Evolutionary conservation across 768 basidiomycete genomes (phyloP).

Genomic region (Lactarius hengduanensis): DNA sequence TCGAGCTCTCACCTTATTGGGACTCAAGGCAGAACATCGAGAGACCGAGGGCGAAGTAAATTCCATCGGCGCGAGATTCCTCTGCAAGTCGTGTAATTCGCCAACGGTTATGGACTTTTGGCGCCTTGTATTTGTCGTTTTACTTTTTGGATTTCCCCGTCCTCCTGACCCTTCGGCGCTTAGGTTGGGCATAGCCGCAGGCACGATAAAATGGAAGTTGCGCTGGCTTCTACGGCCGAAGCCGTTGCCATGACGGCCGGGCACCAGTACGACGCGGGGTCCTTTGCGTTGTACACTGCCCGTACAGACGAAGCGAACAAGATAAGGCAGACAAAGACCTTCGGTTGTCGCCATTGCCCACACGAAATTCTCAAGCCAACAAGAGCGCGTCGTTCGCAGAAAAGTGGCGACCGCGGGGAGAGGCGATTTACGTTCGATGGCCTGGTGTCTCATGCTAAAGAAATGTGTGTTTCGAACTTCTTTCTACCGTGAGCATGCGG

Average conservation of each 20-base stretch:
- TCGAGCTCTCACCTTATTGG: slow-evolving; percentile 7
- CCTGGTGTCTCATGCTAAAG: slow-evolving; percentile 59
- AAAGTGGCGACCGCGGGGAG: not conserved
- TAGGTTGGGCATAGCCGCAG: slow-evolving; percentile 24
- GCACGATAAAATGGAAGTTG: slow-evolving; percentile 23
- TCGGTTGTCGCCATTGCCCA: slow-evolving; percentile 28
- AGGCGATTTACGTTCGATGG: slow-evolving; percentile 52
- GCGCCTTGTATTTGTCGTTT: slow-evolving; percentile 18
- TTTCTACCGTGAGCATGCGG: slow-evolving; percentile 1
- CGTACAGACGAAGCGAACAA: slow-evolving; percentile 6
- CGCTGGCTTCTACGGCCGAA: not conserved
- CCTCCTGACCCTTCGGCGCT: not conserved
- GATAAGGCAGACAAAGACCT: slow-evolving; percentile 21
- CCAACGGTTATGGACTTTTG: slow-evolving; percentile 24
- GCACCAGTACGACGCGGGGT: slow-evolving; percentile 10
- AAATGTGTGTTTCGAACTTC: slow-evolving; percentile 45
- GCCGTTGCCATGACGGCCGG: not conserved
- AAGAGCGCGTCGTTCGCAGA: slow-evolving; percentile 2
- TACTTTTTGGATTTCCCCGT: not conserved
- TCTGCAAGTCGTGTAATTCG: slow-evolving; percentile 24
- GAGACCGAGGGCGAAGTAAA: not conserved
- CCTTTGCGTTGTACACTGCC: slow-evolving; percentile 6
- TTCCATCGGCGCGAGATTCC: slow-evolving; percentile 6
- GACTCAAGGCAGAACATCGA: slow-evolving; percentile 6
- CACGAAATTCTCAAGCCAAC: slow-evolving; percentile 1